Conservation (phyloP, 208 protist genomes). For the Crithidia bombi region DNA sequence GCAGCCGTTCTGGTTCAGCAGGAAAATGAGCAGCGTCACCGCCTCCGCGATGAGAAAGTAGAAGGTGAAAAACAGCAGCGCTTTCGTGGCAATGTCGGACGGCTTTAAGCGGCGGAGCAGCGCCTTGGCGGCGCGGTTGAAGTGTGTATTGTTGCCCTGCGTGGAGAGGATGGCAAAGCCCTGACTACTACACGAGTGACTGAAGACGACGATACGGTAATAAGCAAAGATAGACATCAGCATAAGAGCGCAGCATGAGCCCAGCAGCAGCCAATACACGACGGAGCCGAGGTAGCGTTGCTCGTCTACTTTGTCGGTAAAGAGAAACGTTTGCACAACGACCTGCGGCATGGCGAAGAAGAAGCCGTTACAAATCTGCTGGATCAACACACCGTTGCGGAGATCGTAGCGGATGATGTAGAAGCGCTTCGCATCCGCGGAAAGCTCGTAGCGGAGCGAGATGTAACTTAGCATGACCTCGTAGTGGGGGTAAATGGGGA, state of each 20-base stretch:
- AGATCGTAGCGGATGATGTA: slow-evolving; percentile 87
- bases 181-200: slow-evolving; percentile 72
- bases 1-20: slow-evolving; percentile 49
- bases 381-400: slow-evolving; percentile 64
- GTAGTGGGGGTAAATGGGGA: slow-evolving; percentile 78
- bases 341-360: slow-evolving; percentile 77
- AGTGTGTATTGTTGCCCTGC: slow-evolving; percentile 18
- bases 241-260: slow-evolving; percentile 41
- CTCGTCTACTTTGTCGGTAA: slow-evolving; percentile 10
- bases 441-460: slow-evolving; percentile 66
- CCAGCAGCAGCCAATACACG: slow-evolving; percentile 55
- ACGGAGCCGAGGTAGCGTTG: not conserved
- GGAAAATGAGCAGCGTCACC: slow-evolving; percentile 38
- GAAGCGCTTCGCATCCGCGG: slow-evolving; percentile 49
- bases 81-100: slow-evolving; percentile 31
- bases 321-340: slow-evolving; percentile 76
- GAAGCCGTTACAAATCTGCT: slow-evolving; percentile 62
- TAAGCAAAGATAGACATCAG: slow-evolving; percentile 64
- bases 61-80: slow-evolving; percentile 31
- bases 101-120: slow-evolving; percentile 14
- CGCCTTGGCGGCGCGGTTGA: slow-evolving; percentile 4
- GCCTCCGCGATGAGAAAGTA: slow-evolving; percentile 29
- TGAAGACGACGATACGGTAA: slow-evolving; percentile 52
- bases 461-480: slow-evolving; percentile 71
- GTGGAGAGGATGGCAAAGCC: slow-evolving; percentile 68